Evolutionary conservation across 768 basidiomycete genomes (phyloP).

Genomic region (Mycena olivaceomarginata): DNA sequence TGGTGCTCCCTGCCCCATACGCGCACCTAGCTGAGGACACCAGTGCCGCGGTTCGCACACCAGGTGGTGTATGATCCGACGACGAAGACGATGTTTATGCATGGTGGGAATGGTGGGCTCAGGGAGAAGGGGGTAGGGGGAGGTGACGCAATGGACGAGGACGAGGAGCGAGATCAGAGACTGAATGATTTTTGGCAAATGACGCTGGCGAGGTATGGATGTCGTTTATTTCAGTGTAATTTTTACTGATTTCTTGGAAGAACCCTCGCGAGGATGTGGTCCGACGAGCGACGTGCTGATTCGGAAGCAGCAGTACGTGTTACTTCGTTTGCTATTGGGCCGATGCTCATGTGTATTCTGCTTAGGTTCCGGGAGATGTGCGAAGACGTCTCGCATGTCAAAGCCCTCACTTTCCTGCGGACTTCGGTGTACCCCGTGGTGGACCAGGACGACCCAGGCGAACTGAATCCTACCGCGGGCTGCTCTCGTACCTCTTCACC

Average conservation of each 20-base stretch:
- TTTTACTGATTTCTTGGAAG: constrained; percentile 56
- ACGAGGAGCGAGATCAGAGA: constrained; percentile 64
- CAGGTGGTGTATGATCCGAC: constrained; percentile 84
- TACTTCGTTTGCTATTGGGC: background rate
- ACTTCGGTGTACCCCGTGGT: constrained; percentile 82
- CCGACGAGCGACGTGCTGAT: constrained; percentile 76
- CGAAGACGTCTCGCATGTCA: constrained; percentile 74
- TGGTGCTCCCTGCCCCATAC: constrained; percentile 65
- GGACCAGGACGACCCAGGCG: constrained; percentile 78
- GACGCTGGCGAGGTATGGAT: constrained; percentile 75
- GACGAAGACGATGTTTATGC: constrained; percentile 76
- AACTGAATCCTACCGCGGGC: constrained; percentile 78
- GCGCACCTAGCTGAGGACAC: constrained; percentile 55
- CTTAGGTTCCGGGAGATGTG: constrained; percentile 90
- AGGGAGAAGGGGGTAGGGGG: constrained; percentile 39
- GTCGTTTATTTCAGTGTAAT: background rate
- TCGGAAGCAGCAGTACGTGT: constrained; percentile 82
- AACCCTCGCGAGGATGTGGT: constrained; percentile 78
- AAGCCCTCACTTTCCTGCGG: constrained; percentile 84
- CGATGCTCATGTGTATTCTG: background rate
- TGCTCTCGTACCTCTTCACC: constrained; percentile 79
- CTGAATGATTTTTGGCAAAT: constrained; percentile 90
- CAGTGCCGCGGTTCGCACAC: constrained; percentile 83
- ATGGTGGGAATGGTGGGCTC: constrained; percentile 85
- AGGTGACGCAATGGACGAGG: constrained; percentile 46